Evolutionary conservation across 305 asterid species (phyloP).

Genomic region (Euphrasia arctica): DNA sequence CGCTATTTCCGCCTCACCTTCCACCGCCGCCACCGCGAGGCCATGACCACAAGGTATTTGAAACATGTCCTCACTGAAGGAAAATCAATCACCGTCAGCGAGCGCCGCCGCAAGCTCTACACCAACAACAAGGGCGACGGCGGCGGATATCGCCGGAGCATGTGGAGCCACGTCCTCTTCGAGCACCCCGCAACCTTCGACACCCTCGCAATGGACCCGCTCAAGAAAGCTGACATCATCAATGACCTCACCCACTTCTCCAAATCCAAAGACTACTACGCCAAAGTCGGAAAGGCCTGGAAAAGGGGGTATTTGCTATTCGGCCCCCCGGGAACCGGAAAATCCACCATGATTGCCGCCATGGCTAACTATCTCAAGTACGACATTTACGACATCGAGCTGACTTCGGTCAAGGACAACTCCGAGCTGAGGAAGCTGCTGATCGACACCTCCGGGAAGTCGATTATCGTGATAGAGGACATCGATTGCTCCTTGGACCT

Average conservation of each 20-base stretch:
- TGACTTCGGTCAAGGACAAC: neutral
- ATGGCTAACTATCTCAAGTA: neutral
- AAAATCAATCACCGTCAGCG: conserved; percentile 34
- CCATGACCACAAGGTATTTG: conserved; percentile 27
- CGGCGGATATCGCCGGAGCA: conserved; percentile 17
- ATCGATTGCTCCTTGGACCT: too few relatives aligned
- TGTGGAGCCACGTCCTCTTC: conserved; percentile 44
- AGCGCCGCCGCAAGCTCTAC: conserved; percentile 40
- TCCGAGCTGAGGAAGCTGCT: neutral
- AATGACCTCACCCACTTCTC: too few relatives aligned
- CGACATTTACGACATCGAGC: neutral
- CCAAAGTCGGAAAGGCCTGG: too few relatives aligned
- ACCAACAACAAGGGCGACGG: neutral
- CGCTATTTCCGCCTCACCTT: conserved; percentile 38
- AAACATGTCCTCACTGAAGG: conserved; percentile 40
- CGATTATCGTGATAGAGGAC: too few relatives aligned
- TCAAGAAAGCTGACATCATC: conserved; percentile 39
- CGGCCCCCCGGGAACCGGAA: neutral
- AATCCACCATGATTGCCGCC: conserved; percentile 1
- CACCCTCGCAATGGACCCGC: conserved; percentile 46
- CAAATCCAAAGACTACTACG: too few relatives aligned
- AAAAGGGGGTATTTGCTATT: too few relatives aligned
- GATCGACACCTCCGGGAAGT: neutral
- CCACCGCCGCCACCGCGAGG: conserved; percentile 26
- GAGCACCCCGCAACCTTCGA: conserved; percentile 46